A percentile compares a stretch with the other conserved stretches of the same genome.
These are phyloP conservation scores for Arthrinium puccinioides DNA, from an alignment of 2,329 filamentous ascomycete genomes.

Conservation along the genomic window DNA sequence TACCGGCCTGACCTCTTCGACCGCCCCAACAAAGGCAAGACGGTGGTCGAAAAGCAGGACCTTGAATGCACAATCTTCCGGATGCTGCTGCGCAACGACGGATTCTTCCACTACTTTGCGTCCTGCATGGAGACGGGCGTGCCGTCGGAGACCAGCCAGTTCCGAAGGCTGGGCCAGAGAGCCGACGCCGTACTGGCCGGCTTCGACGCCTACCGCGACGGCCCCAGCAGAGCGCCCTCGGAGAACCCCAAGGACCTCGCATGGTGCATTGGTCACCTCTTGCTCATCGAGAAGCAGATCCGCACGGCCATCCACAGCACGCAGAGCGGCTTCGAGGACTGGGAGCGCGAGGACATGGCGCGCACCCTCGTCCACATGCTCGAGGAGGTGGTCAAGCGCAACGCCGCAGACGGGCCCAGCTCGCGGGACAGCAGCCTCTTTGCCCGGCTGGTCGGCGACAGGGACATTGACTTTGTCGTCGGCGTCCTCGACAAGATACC, in stretches of 20 bases:
- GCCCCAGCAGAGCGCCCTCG: conserved; percentile 4
- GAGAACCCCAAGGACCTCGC: conserved; percentile 29
- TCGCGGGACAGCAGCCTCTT: conserved; percentile 36
- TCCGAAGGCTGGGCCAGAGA: conserved; percentile 40
- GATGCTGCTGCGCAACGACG: conserved; percentile 46
- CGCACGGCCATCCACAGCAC: conserved; percentile 31
- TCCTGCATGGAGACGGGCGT: conserved; percentile 36
- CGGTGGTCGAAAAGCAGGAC: conserved; percentile 35
- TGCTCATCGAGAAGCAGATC: conserved; percentile 34
- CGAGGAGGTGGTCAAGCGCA: conserved; percentile 32
- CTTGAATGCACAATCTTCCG: conserved; percentile 44
- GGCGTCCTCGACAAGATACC: conserved; percentile 27
- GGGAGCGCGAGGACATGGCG: conserved; percentile 37
- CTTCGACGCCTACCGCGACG: conserved; percentile 26
- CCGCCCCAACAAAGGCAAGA: conserved; percentile 18
- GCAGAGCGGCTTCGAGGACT: conserved; percentile 25
- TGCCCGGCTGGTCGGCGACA: conserved; percentile 36
- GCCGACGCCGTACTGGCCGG: conserved; percentile 38
- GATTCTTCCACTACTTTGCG: conserved; percentile 47
- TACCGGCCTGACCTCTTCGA: conserved; percentile 41
- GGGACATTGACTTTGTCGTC: conserved; percentile 36
- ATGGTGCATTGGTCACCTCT: conserved; percentile 44
- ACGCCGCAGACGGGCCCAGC: conserved; percentile 27
- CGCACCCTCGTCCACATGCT: conserved; percentile 42
- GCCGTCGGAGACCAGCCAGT: conserved; percentile 33